phyloP scores from a whole-genome alignment of 768 basidiomycete species.

The Tulasnella sp. region DNA sequence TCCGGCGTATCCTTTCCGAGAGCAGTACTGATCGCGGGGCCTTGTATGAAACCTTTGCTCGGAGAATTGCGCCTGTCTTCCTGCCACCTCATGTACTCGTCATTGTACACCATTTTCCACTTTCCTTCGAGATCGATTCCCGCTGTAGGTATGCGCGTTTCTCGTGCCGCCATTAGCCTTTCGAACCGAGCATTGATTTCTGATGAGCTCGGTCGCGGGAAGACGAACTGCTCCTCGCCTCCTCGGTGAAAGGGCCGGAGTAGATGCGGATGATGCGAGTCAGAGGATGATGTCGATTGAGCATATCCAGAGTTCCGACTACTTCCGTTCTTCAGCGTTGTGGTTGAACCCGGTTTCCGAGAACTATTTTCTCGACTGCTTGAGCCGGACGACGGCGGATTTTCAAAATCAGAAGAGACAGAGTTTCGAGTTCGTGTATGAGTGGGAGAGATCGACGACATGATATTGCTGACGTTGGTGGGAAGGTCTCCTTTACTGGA shows the following conservation, averaged over 20 bases:
- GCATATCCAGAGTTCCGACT: conserved; percentile 33
- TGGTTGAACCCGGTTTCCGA: conserved; percentile 22
- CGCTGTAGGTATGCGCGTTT: conserved; percentile 38
- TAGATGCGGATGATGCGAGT: conserved; percentile 42
- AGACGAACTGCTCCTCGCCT: conserved; percentile 50
- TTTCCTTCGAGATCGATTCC: conserved; percentile 61
- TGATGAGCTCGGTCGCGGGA: conserved; percentile 66
- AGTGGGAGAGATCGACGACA: background rate
- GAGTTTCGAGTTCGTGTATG: background rate
- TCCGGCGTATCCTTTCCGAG: conserved; percentile 64
- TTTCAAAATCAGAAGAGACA: conserved; percentile 11
- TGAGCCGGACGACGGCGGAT: background rate
- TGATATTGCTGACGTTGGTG: background rate
- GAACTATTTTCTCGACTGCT: background rate
- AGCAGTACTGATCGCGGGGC: conserved; percentile 38
- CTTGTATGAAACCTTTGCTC: conserved; percentile 37
- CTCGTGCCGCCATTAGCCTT: conserved; percentile 60
- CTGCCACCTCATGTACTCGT: conserved; percentile 70
- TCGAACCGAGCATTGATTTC: conserved; percentile 77
- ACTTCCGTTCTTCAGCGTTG: conserved; percentile 23
- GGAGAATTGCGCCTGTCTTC: conserved; percentile 44
- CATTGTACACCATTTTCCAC: conserved; percentile 81
- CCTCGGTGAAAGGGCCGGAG: conserved; percentile 25
- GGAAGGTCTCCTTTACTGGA: background rate
- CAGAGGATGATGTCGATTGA: conserved; percentile 35